Conservation (phyloP, 202 grass and related monocot species). For the Setaria viridis region DNA sequence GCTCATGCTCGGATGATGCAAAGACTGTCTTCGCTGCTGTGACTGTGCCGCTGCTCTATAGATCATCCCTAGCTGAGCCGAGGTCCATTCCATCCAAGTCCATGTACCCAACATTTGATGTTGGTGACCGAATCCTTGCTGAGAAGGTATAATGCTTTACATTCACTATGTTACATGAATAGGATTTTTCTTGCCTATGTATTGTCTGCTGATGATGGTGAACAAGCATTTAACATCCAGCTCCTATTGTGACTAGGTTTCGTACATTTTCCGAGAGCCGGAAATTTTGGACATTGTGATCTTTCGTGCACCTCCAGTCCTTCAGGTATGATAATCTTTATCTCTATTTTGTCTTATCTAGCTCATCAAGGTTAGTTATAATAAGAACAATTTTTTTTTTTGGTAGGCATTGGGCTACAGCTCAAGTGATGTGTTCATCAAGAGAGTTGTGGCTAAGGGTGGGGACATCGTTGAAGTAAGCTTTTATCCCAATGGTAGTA, state of each 20-base stretch:
- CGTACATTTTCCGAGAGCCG: conserved; percentile 86
- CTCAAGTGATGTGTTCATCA: conserved; percentile 93
- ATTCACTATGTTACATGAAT: background rate
- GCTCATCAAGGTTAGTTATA: conserved; percentile 26
- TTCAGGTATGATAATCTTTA: conserved; percentile 63
- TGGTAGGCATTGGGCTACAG: conserved; percentile 75
- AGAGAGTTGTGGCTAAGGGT: conserved; percentile 92
- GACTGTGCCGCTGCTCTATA: conserved; percentile 88
- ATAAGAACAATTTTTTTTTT: conserved; percentile 28
- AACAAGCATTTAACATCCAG: background rate
- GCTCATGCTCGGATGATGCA: conserved; percentile 87
- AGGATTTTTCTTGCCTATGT: background rate
- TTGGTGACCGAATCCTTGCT: conserved; percentile 90
- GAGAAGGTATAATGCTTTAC: conserved; percentile 72
- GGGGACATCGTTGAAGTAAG: conserved; percentile 92
- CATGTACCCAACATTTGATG: conserved; percentile 96
- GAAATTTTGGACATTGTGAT: conserved; percentile 91
- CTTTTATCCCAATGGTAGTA: conserved; percentile 62
- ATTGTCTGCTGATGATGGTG: conserved; percentile 35
- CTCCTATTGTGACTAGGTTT: conserved; percentile 59
- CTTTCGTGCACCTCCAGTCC: conserved; percentile 69
- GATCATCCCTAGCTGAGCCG: conserved; percentile 74
- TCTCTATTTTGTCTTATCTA: background rate
- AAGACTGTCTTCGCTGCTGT: conserved; percentile 82
- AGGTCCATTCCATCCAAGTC: conserved; percentile 95